phyloP scores from a whole-genome alignment of 306 rosid genomes.

The Vigna mungo region DNA sequence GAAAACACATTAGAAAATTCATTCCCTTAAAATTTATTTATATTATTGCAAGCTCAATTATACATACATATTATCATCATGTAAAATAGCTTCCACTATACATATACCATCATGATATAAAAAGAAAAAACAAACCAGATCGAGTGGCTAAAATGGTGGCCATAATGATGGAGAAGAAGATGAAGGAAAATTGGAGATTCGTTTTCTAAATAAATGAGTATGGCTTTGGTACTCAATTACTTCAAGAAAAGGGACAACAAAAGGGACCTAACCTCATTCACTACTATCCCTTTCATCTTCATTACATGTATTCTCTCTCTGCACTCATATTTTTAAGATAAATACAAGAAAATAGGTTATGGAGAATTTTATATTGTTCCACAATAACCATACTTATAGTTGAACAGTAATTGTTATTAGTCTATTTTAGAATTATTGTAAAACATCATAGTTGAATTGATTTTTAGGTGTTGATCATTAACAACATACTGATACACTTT shows the following conservation, averaged over 20 bases:
- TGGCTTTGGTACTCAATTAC: conserved; percentile 83
- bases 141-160: conserved; percentile 39
- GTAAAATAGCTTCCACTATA: conserved; percentile 48
- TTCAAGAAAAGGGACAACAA: conserved; percentile 62
- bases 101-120: conserved; percentile 51
- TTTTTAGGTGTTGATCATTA: too few species aligned
- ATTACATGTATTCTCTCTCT: conserved; percentile 36
- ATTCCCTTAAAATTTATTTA: too few species aligned
- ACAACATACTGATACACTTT: too few species aligned
- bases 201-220: conserved; percentile 80
- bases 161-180: conserved; percentile 64
- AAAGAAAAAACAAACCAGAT: conserved; percentile 34
- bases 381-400: too few species aligned
- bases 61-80: too few species aligned
- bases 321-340: neutral
- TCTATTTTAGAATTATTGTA: too few species aligned
- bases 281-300: conserved; percentile 50
- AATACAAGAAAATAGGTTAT: too few species aligned
- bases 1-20: too few species aligned
- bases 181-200: conserved; percentile 68
- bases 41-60: too few species aligned
- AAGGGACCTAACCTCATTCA: conserved; percentile 70
- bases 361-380: too few species aligned
- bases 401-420: too few species aligned
- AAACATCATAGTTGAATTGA: too few species aligned